Conservation (phyloP, 1,284 basidiomycete species). For the Ustilago trichophora region DNA sequence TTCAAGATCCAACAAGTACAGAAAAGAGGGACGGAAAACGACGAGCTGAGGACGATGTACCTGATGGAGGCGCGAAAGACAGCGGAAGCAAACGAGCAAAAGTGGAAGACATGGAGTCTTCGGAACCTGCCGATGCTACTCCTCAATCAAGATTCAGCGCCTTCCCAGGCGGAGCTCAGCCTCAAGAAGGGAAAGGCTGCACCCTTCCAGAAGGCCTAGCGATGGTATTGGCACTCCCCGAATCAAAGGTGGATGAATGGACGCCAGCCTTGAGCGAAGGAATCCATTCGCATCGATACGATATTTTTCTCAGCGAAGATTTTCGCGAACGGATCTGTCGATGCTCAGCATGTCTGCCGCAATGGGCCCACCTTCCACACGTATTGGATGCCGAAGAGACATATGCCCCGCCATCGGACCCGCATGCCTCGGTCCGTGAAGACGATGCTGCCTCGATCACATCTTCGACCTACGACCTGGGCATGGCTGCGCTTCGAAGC, state of each 20-base stretch:
- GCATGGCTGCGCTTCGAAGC: conserved; percentile 64
- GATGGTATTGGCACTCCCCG: conserved; percentile 8
- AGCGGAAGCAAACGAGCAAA: conserved; percentile 20
- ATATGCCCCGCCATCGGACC: conserved; percentile 63
- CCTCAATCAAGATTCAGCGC: background rate
- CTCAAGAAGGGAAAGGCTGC: conserved; percentile 5
- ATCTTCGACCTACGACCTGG: conserved; percentile 67
- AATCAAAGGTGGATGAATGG: conserved; percentile 32
- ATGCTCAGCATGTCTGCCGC: conserved; percentile 52
- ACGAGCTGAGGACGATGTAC: conserved; percentile 20
- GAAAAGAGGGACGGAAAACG: conserved; percentile 20
- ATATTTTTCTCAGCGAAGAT: conserved; percentile 63
- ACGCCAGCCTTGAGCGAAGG: conserved; percentile 26
- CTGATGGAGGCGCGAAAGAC: no score
- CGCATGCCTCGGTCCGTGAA: conserved; percentile 37
- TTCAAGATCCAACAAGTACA: background rate
- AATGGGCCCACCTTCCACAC: conserved; percentile 57
- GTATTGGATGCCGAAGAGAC: conserved; percentile 66
- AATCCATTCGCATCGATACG: conserved; percentile 24
- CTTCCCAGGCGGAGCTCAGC: background rate
- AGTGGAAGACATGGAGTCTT: no score
- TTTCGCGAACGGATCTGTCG: conserved; percentile 66
- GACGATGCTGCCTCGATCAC: conserved; percentile 48
- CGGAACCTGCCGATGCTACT: background rate
- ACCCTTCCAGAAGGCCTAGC: conserved; percentile 19